Conservation (phyloP, 2,329 filamentous ascomycete species). For the Cytospora leucostoma region DNA sequence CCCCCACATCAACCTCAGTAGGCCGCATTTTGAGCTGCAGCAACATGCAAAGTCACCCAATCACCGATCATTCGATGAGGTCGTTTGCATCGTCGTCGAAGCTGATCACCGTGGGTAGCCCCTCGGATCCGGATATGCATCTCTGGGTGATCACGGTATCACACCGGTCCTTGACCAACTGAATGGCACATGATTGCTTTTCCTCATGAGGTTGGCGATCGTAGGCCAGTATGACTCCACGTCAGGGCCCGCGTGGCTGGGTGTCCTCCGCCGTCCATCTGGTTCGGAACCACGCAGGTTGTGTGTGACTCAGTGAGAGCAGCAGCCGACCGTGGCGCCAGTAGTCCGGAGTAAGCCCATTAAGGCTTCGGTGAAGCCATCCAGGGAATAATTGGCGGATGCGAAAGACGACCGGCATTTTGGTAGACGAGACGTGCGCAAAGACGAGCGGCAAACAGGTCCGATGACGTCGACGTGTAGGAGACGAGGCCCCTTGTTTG, state of each 20-base stretch:
- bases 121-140: not conserved
- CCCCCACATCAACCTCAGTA: constrained; percentile 4
- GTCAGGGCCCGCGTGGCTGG: constrained; percentile 11
- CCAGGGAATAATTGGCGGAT: constrained; percentile 11
- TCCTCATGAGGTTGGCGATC: constrained; percentile 4
- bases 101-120: not conserved
- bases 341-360: not conserved
- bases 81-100: not conserved
- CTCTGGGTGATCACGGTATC: constrained; percentile 4
- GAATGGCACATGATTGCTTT: constrained; percentile 18
- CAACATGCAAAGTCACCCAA: constrained; percentile 18
- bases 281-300: not conserved
- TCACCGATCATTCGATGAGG: not conserved
- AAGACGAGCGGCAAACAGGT: not conserved
- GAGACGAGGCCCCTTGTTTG: not conserved
- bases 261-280: not conserved
- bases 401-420: constrained; percentile 1
- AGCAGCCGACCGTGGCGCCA: constrained; percentile 2
- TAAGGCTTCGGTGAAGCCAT: constrained; percentile 9
- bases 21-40: constrained; percentile 10
- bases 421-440: constrained; percentile 1
- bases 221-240: constrained; percentile 1
- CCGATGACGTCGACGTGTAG: not conserved
- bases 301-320: not conserved
- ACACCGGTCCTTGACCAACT: constrained; percentile 15